Conservation (phyloP, 371 early-diverging fungal species). For the Mycotypha africana region DNA sequence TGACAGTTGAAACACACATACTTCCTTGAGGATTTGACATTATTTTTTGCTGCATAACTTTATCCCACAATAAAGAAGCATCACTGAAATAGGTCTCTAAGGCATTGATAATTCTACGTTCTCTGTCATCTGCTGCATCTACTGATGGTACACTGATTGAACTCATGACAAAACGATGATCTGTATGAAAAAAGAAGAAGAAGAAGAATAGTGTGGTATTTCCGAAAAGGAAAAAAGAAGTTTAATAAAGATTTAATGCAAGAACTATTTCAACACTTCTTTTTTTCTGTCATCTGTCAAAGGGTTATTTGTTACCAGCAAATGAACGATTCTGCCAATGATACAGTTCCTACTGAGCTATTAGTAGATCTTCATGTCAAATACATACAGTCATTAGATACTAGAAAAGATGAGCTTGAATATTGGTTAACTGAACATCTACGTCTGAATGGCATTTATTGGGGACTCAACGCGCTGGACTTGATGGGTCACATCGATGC, state of each 20-base stretch:
- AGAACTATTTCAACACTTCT: no score
- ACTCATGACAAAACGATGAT: no score
- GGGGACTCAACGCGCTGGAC: constrained; percentile 87
- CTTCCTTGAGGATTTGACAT: constrained; percentile 21
- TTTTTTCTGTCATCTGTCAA: no score
- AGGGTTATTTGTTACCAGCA: no score
- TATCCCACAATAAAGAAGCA: constrained; percentile 37
- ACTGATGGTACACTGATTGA: no score
- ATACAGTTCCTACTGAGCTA: no score
- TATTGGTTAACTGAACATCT: constrained; percentile 94
- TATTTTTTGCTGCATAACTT: constrained; percentile 24
- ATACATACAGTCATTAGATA: constrained; percentile 76
- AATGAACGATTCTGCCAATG: no score
- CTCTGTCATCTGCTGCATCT: constrained; percentile 6
- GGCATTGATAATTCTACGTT: constrained; percentile 22
- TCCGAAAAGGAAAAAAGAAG: no score
- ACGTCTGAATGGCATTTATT: constrained; percentile 89
- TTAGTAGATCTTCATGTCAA: constrained; percentile 61
- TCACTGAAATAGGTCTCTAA: constrained; percentile 41
- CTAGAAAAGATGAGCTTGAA: constrained; percentile 78
- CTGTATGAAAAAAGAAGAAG: background rate
- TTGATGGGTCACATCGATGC: constrained; percentile 68
- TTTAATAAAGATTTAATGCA: no score
- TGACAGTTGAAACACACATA: no score
- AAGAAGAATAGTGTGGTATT: background rate